A percentile compares a stretch with the other conserved stretches of the same genome.
Evolutionary conservation across 345 rosid species (phyloP).

Genomic region (Leavenworthia alabamica): DNA sequence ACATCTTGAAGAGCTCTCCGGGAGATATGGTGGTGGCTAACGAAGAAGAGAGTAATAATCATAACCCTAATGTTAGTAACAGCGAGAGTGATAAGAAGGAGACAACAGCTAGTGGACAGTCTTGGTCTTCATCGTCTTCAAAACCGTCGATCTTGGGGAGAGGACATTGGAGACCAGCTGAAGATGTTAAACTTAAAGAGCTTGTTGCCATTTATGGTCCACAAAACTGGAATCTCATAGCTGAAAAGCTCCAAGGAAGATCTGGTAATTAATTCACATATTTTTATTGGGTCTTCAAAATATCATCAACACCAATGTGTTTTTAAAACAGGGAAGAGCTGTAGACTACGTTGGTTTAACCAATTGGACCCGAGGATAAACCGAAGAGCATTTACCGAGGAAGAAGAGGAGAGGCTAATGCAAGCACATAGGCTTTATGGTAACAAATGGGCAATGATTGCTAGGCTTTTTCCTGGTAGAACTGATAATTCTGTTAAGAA

Average conservation of each 20-base stretch:
- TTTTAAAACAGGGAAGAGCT: conserved; percentile 70
- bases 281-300: not conserved
- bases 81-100: conserved; percentile 35
- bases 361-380: conserved; percentile 95
- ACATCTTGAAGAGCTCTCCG: conserved; percentile 23
- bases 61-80: conserved; percentile 23
- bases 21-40: not conserved
- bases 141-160: conserved; percentile 36
- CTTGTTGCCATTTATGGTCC: conserved; percentile 92
- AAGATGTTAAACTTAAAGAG: conserved; percentile 84
- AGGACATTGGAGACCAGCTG: conserved; percentile 98
- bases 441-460: conserved; percentile 99
- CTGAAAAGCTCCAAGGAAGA: conserved; percentile 88
- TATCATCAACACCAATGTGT: not conserved
- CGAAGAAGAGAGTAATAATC: conserved; percentile 17
- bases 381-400: conserved; percentile 80
- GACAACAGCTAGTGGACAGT: conserved; percentile 42
- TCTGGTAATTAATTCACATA: conserved; percentile 51
- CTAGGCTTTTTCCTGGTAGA: conserved; percentile 92
- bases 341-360: conserved; percentile 93
- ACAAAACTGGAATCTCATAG: conserved; percentile 97
- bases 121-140: conserved; percentile 58
- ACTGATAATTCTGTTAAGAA: conserved; percentile 99
- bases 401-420: conserved; percentile 93
- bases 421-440: conserved; percentile 92